phyloP scores from a whole-genome alignment of 768 basidiomycete genomes.

The Mrakia frigida region DNA sequence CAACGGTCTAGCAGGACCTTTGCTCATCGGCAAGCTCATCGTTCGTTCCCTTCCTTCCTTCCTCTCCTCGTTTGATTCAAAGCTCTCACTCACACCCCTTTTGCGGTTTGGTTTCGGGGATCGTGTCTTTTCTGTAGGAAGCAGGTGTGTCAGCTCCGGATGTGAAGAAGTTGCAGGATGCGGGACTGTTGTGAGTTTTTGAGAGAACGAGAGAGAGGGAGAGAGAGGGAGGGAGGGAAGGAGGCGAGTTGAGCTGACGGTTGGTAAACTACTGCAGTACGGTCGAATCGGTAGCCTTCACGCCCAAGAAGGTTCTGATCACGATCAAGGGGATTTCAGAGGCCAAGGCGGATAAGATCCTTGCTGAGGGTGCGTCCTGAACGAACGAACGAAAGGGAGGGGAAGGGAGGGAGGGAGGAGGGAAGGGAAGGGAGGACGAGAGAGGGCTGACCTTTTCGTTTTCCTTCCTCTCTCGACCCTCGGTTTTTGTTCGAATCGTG shows the following conservation, averaged over 20 bases:
- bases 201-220: neutral
- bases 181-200: constrained; percentile 59
- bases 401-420: no score
- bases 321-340: constrained; percentile 96
- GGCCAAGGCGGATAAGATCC: constrained; percentile 92
- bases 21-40: constrained; percentile 67
- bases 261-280: constrained; percentile 51
- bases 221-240: neutral
- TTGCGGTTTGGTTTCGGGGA: neutral
- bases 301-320: constrained; percentile 85
- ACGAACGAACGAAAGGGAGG: no score
- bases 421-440: no score
- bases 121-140: constrained; percentile 52
- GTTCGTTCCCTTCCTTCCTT: constrained; percentile 35
- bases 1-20: constrained; percentile 64
- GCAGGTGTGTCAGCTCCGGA: constrained; percentile 83
- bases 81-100: neutral
- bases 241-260: neutral
- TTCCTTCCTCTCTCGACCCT: neutral
- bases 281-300: constrained; percentile 91
- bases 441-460: constrained; percentile 10
- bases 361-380: constrained; percentile 78
- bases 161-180: constrained; percentile 88
- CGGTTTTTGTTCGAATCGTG: no score
- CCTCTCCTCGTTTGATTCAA: neutral